phyloP scores from a whole-genome alignment of 75 land plant genomes.

The Ceratopteris richardii region DNA sequence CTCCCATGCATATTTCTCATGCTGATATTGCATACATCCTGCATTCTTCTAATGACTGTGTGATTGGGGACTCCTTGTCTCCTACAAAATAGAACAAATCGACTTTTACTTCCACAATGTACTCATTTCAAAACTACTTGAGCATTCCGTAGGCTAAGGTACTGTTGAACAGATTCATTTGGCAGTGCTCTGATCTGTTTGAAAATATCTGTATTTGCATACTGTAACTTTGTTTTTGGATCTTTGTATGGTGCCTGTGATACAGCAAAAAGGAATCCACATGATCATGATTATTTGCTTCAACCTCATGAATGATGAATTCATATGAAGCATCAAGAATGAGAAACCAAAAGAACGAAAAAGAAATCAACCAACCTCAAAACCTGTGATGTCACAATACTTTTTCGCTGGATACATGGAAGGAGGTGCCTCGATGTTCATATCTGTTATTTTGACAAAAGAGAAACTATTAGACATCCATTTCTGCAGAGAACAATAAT shows the following conservation, averaged over 20 bases:
- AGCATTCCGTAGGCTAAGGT: constrained; percentile 77
- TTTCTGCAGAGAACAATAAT: neutral
- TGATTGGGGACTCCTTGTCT: no score
- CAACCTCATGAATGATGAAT: neutral
- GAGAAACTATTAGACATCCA: neutral
- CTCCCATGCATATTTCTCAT: no score
- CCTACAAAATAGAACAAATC: no score
- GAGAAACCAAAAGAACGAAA: neutral
- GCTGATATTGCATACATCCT: no score
- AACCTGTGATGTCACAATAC: constrained; percentile 87
- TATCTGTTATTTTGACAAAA: constrained; percentile 29
- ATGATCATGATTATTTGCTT: neutral
- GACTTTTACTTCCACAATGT: no score
- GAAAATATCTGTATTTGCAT: constrained; percentile 73
- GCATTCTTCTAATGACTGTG: no score
- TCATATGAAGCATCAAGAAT: neutral
- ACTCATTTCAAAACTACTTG: constrained; percentile 62
- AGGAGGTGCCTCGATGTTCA: constrained; percentile 83
- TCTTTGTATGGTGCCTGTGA: constrained; percentile 59
- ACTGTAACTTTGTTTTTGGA: constrained; percentile 81
- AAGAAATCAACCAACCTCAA: no score
- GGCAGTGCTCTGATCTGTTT: constrained; percentile 62
- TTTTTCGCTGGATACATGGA: constrained; percentile 86
- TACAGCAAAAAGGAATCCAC: neutral
- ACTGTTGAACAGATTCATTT: constrained; percentile 62